Base-by-base conservation (phyloP, 139 green algal species). In the Chlamydomonas sp. region DNA sequence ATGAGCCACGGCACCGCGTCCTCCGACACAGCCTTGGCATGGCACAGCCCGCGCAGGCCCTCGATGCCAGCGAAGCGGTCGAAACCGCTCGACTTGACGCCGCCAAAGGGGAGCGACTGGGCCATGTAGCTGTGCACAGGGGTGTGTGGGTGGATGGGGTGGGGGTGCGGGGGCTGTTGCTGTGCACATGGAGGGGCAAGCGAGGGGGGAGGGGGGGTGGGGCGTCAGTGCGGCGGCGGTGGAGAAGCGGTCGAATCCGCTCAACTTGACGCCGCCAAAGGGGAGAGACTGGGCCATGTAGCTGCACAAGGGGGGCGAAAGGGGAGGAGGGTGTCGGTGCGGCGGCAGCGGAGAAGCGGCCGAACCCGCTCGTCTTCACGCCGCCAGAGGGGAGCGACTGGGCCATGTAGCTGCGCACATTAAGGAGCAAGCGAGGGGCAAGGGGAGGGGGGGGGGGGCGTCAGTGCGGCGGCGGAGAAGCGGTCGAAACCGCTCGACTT, bases 261-360 rank as follows among this genome's bases (percentile, higher is more conserved):
- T 90, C 39, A 95, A 81, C 83, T 97, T 97, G 35, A 99, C 91
- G 30, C 94, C 94, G 30, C 94, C 94, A 86, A 99, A 99, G 1
- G 94, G 94, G 81, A 99, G 87, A 1, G 84, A 92, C 84, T 98
- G 94, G 81, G 87, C 94, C 93, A 99, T 96, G 81, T 98, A 98
- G n/a, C n/a, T n/a, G n/a, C n/a, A n/a, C n/a, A n/a, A n/a, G n/a
- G n/a, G n/a, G n/a, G n/a, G n/a, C n/a, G n/a, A n/a, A n/a, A n/a
- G n/a, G n/a, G n/a, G n/a, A n/a, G n/a, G n/a, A n/a, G n/a, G n/a
- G n/a, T n/a, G n/a, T n/a, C n/a, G n/a, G n/a, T n/a, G n/a, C n/a
- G n/a, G n/a, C n/a, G n/a, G n/a, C n/a, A n/a, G n/a, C n/a, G n/a
- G n/a, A n/a, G n/a, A 97, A 98, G 47, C 90, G 83, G 65, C 92